A percentile compares a stretch with the other conserved stretches of the same genome.
Evolutionary conservation across 1,284 basidiomycete genomes (phyloP).

Genomic region (Pseudozyma pruni): DNA sequence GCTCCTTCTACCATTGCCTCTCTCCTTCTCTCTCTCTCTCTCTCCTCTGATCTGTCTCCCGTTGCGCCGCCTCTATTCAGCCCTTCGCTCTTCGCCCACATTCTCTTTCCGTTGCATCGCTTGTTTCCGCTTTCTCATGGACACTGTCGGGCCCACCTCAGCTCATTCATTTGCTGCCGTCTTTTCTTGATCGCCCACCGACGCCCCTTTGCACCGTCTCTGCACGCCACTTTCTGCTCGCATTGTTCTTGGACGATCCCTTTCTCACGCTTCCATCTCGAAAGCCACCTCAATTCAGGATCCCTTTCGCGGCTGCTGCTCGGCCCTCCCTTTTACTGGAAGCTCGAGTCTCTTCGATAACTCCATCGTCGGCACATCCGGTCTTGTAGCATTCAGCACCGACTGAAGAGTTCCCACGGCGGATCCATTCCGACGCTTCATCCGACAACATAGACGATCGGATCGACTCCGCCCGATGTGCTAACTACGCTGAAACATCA

Average conservation of each 20-base stretch:
- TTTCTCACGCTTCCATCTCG: not conserved
- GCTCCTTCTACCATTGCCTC: not conserved
- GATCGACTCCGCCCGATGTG: not conserved
- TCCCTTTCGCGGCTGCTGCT: too few species aligned
- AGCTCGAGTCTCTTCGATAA: too few species aligned
- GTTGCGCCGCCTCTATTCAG: not conserved
- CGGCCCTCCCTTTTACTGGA: too few species aligned
- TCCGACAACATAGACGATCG: too few species aligned
- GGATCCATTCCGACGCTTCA: too few species aligned
- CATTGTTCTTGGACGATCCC: not conserved
- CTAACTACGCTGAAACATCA: conserved; percentile 1
- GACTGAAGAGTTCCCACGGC: too few species aligned
- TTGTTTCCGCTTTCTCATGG: not conserved
- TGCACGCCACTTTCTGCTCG: not conserved
- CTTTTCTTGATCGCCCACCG: conserved; percentile 5
- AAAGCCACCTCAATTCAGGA: too few species aligned
- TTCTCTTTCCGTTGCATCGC: not conserved
- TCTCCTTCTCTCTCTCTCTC: not conserved
- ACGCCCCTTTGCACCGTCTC: conserved; percentile 2
- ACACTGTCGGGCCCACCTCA: too few species aligned
- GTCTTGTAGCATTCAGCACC: too few species aligned
- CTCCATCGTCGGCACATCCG: too few species aligned
- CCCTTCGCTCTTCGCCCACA: not conserved
- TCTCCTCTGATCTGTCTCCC: not conserved
- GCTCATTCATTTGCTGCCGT: conserved; percentile 7